Evolutionary conservation across 2,329 filamentous ascomycete species (phyloP).

Genomic region (Onygenales sp.): DNA sequence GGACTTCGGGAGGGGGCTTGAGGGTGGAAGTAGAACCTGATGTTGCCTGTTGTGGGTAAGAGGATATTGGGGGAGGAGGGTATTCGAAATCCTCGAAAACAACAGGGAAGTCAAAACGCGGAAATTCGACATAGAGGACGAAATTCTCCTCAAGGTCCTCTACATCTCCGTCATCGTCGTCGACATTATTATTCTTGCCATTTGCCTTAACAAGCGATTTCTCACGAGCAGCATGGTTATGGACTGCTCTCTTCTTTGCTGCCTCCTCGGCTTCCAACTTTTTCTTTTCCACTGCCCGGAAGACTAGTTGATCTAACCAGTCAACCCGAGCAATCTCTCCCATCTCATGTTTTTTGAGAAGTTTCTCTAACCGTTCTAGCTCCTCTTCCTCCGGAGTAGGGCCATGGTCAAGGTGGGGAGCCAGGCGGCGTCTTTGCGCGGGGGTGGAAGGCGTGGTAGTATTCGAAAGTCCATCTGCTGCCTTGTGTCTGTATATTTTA

Average conservation of each 20-base stretch:
- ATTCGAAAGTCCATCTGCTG: slow-evolving; percentile 74
- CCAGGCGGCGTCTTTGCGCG: slow-evolving; percentile 44
- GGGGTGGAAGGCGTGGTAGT: slow-evolving; percentile 67
- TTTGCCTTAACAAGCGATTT: slow-evolving; percentile 18
- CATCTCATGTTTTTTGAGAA: slow-evolving; percentile 98
- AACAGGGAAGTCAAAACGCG: slow-evolving; percentile 88
- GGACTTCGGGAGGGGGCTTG: slow-evolving; percentile 78
- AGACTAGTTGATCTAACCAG: slow-evolving; percentile 93
- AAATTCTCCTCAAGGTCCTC: slow-evolving; percentile 53
- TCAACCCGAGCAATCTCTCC: slow-evolving; percentile 86
- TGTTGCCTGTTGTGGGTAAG: slow-evolving; percentile 54
- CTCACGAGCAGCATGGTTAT: slow-evolving; percentile 26
- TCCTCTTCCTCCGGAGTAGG: slow-evolving; percentile 67
- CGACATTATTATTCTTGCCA: background rate
- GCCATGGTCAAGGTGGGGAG: slow-evolving; percentile 37
- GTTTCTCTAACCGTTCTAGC: slow-evolving; percentile 74
- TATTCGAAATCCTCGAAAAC: slow-evolving; percentile 95
- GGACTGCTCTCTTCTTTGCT: slow-evolving; percentile 46
- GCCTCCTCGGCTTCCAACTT: slow-evolving; percentile 55
- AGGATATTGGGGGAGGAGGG: slow-evolving; percentile 70
- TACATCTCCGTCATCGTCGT: slow-evolving; percentile 23
- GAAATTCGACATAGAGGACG: slow-evolving; percentile 80
- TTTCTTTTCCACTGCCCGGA: slow-evolving; percentile 75
- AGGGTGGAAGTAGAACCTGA: slow-evolving; percentile 60
- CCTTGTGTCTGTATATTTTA: slow-evolving; percentile 67